Base-by-base conservation (phyloP, 805 yeast genomes). In the Candida qinlingensis region DNA sequence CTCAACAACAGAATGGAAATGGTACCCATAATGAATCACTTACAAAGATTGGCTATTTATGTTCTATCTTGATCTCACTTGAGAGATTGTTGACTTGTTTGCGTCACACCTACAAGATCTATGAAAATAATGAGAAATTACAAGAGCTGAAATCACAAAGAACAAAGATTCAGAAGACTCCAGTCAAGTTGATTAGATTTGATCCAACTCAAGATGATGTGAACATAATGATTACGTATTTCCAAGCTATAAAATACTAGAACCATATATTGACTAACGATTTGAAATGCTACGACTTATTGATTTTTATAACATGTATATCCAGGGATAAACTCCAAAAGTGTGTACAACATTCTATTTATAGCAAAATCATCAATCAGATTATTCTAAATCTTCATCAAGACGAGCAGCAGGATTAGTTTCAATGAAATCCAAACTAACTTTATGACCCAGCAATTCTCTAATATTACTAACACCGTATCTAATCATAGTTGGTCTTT, bases 401-500 rank as follows among this genome's bases (percentile, higher is more conserved):
- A 94, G 76, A 73, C 99, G 85, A 48, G 97, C 98, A 53, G 99
- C 99, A 41, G 99, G 96, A 66, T 94, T 95, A 50, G 81, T 82
- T 73, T 94, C 97, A 59, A 94, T 87, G 70, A 94, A 92, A 65
- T 89, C 97, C 58, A 94, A 77, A 54, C 89, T 81, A 42, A 94
- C 98, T 75, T 95, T 94, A 71, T 94, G 99, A 52, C 99, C 99
- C 65, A 94, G 76, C 62, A 94, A 74, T 70, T 94, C 99, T 76
- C 99, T 85, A 62, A 94, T 94, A 69, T 94, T 94, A 57, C 89
- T 84, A 50, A 94, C 96, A 51, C 85, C 96, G 66, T 94, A 94
- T 72, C 92, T 94, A 69, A 94, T 94, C 99, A 94, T 94, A 33
- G 99, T 94, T 55, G 99, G 99, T 74, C 99, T 85, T 72, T 94